Evolutionary conservation across 2,329 filamentous ascomycete genomes (phyloP), one percentile per base, ranked within the genome.

Genomic region (Cytospora chrysosperma): DNA sequence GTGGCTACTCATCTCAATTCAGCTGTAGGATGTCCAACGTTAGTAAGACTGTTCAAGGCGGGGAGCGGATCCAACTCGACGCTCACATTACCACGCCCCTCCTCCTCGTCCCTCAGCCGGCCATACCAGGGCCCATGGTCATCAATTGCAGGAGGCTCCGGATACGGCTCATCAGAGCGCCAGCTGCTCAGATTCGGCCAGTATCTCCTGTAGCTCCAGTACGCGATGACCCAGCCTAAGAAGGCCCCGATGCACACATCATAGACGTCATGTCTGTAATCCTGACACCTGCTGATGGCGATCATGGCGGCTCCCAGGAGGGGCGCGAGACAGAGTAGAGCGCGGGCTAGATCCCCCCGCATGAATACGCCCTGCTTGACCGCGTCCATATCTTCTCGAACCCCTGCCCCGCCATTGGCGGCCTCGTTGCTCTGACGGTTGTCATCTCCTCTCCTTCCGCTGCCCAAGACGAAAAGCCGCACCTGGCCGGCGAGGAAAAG

Each of bases 241-340:
- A 83, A 72, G 0, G 84, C 83, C 0, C 88, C 88, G 7, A 83
- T 80, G 57, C 81, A 83, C 15, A 91, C 87, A 70, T 91, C 88
- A 67, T 88, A 89, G 2, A 89, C 87, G 67, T 91, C 88, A 69
- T 91, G 88, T 56, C 88, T 77, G 71, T 91, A 90, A 73, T 90
- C 88, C 74, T 90, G 83, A 68, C 86, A 88, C 8, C 88, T 79
- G 53, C 86, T 88, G 63, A 90, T 88, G 51, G 87, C 87, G 67
- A 91, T 88, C 74, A 89, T 78, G n/a, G 82, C 78, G 1, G 88
- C 88, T 10, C 85, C 85, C 4, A 90, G 71, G 3, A 89, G 72
- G 0, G 88, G 88, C 2, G 76, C 68, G 2, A 89, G 72, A 61
- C 85, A 88, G 5, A 88, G 59, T 49, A 90, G 70, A 4, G 84